Percentiles rank a stretch among this genome's conserved stretches.
Evolutionary conservation across 768 basidiomycete genomes (phyloP).

Genomic region (Pulveroboletus sp.): DNA sequence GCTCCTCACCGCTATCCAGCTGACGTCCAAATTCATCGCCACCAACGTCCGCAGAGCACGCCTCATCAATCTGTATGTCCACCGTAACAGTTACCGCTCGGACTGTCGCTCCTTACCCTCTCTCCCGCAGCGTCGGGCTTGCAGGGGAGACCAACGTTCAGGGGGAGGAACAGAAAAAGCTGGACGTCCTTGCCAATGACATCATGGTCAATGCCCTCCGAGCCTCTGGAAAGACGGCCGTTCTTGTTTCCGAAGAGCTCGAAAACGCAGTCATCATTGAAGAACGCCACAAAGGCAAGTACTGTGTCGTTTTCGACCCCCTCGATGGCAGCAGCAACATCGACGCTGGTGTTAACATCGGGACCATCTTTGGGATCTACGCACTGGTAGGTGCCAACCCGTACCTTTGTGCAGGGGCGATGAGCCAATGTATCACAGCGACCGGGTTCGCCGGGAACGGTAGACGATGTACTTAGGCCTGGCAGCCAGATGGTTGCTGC

Average conservation of each 20-base stretch:
- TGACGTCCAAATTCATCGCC: slow-evolving; percentile 95
- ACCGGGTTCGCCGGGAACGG: slow-evolving; percentile 69
- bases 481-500: slow-evolving; percentile 97
- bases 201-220: slow-evolving; percentile 98
- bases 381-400: slow-evolving; percentile 59
- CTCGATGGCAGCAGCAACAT: slow-evolving; percentile 96
- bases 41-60: slow-evolving; percentile 97
- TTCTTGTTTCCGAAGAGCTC: slow-evolving; percentile 94
- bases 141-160: slow-evolving; percentile 96
- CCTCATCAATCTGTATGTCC: slow-evolving; percentile 88
- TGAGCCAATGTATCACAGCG: slow-evolving; percentile 38
- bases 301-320: slow-evolving; percentile 98
- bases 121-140: slow-evolving; percentile 73
- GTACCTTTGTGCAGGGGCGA: background rate
- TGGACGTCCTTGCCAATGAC: slow-evolving; percentile 96
- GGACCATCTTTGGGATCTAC: slow-evolving; percentile 97
- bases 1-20: slow-evolving; percentile 91
- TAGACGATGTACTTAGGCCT: slow-evolving; percentile 87
- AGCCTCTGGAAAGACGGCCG: slow-evolving; percentile 94
- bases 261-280: slow-evolving; percentile 92
- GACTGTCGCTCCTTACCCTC: background rate
- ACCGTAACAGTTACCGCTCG: background rate
- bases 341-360: slow-evolving; percentile 97
- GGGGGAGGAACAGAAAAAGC: slow-evolving; percentile 99
- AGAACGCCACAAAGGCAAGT: slow-evolving; percentile 72